Evolutionary conservation across 164 flowering plant species (phyloP).

Genomic region (Paratinospora sagittata): DNA sequence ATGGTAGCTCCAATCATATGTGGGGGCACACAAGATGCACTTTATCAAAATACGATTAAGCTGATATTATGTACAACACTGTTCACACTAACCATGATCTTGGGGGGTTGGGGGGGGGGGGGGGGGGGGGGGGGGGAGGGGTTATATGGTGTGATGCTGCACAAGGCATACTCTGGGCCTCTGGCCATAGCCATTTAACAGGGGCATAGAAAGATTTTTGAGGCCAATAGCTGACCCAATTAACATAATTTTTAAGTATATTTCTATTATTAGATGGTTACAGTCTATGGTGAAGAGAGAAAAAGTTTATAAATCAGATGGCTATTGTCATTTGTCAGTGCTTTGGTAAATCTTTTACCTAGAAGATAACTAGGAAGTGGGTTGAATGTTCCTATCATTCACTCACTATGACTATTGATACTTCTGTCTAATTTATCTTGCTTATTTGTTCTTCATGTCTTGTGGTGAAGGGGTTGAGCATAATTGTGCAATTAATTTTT

Average conservation of each 20-base stretch:
- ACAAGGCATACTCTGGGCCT: not conserved
- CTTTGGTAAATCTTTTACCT: not conserved
- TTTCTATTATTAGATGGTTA: not conserved
- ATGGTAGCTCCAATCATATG: too few relatives aligned
- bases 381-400: not conserved
- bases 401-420: not conserved
- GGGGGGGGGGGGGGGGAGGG: too few relatives aligned
- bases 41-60: not conserved
- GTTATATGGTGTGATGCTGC: not conserved
- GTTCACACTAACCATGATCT: too few relatives aligned
- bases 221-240: too few relatives aligned
- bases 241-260: not conserved
- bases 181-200: not conserved
- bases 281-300: not conserved
- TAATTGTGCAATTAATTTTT: constrained; percentile 9
- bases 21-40: too few relatives aligned
- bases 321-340: not conserved
- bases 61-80: not conserved
- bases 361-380: not conserved
- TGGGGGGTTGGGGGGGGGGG: too few relatives aligned
- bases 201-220: not conserved
- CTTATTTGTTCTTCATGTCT: constrained; percentile 1
- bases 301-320: not conserved
- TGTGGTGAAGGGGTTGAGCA: constrained; percentile 10
- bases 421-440: not conserved